Percentiles rank a stretch among this genome's conserved stretches.
phyloP scores from a whole-genome alignment of 2,329 filamentous ascomycete species.

The Colletotrichum eleusines region DNA sequence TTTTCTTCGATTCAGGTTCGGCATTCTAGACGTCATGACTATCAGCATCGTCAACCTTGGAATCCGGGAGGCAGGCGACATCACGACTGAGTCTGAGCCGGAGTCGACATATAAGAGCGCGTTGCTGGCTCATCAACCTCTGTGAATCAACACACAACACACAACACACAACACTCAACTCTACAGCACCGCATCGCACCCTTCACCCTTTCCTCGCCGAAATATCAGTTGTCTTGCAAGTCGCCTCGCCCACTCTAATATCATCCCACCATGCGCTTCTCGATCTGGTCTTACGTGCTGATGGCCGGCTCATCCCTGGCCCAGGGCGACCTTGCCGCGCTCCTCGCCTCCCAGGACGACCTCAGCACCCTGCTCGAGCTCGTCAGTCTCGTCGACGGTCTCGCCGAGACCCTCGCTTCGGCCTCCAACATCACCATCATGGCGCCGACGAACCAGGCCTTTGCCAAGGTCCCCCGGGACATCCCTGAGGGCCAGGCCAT shows the following conservation, averaged over 20 bases:
- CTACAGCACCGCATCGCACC: not conserved
- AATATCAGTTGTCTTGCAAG: not conserved
- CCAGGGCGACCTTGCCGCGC: slow-evolving; percentile 44
- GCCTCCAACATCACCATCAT: no score
- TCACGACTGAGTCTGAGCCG: not conserved
- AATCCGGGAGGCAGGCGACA: not conserved
- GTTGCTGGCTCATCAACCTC: no score
- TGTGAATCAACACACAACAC: no score
- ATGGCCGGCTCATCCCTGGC: slow-evolving; percentile 33
- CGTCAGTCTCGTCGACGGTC: no score
- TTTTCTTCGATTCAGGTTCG: not conserved
- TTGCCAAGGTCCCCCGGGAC: no score
- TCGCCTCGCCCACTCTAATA: not conserved
- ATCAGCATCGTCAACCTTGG: not conserved
- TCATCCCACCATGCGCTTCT: slow-evolving; percentile 19
- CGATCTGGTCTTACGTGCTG: not conserved
- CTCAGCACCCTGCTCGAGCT: no score
- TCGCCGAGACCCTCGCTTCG: no score
- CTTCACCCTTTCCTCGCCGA: no score
- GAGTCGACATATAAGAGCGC: slow-evolving; percentile 1
- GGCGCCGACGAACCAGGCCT: no score
- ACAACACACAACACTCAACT: not conserved
- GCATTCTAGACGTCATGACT: not conserved
- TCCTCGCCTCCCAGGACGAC: no score
- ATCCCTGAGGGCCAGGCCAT: no score